Base-by-base conservation (phyloP, 208 protist genomes). In the Trypanosomatidae sp. region DNA sequence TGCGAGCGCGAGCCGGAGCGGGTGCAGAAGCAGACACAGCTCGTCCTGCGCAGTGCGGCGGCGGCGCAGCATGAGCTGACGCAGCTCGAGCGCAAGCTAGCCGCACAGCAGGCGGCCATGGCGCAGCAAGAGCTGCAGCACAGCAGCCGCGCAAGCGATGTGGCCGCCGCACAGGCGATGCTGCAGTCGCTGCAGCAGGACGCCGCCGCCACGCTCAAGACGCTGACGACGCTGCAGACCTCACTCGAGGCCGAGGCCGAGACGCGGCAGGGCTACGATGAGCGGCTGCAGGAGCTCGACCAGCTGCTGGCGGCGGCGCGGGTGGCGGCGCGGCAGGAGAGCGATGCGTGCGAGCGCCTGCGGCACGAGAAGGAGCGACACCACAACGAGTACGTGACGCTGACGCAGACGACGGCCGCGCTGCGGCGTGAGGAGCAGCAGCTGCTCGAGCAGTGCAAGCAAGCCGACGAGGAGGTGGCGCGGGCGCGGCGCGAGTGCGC, bases 161-260 rank as follows among this genome's bases (percentile, higher is more conserved):
- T 71, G 27, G 73, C 70, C 16, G 65, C 84, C 23, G 76, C 76
- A 16, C 54, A 59, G 40, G 68, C 66, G 24, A 75, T 49, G 3
- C 56, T 88, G 8, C 75, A 91, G 55, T 78, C 69, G 22, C 50
- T 86, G 3, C 59, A 61, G 16, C 48, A 49, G 2, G 78, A 87
- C 33, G 67, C 92, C 13, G 77, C 87, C 4, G 62, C 78, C 21
- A 88, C 88, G 54, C 75, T 79, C 25, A 82, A 87, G 51, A 81
- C 83, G 4, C 61, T 96, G n/a, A 78, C 79, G 33, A 91, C 76
- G 5, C 66, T 94, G 35, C 89, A 76, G 51, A 72, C 71, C 18
- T 85, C 81, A 6, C 52, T 94, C 6, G 76, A 85, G 54, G 70
- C 75, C 28, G 85, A 93, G 37, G 38, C 71, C 33, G 77, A 90